phyloP scores from a whole-genome alignment of 768 basidiomycete genomes.

The Tulasnella sp. region DNA sequence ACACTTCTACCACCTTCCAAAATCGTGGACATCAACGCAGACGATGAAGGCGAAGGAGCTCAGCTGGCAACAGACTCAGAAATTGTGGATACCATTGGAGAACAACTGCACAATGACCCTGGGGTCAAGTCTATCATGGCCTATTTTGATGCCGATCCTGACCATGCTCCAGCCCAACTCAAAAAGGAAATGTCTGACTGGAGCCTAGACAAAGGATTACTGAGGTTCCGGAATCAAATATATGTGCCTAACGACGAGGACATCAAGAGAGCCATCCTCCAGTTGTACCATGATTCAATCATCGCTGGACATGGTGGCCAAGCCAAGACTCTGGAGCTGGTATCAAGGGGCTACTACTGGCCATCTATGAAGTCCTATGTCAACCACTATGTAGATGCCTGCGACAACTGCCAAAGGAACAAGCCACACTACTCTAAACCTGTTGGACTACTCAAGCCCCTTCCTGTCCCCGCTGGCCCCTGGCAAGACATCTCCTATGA shows the following conservation, averaged over 20 bases:
- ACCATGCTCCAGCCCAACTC: neutral
- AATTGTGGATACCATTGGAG: no score
- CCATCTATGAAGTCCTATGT: conserved; percentile 37
- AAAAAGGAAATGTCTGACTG: neutral
- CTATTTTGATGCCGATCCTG: no score
- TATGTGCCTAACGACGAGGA: conserved; percentile 23
- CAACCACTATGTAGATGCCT: conserved; percentile 39
- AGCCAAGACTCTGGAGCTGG: conserved; percentile 37
- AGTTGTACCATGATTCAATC: conserved; percentile 1
- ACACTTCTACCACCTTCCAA: conserved; percentile 9
- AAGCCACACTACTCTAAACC: conserved; percentile 35
- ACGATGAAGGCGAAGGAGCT: neutral
- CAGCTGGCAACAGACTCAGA: neutral
- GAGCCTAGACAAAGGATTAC: neutral
- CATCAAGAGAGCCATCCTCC: neutral
- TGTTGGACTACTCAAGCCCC: conserved; percentile 38
- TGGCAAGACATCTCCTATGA: conserved; percentile 42
- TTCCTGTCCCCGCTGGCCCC: conserved; percentile 39
- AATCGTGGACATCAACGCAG: neutral
- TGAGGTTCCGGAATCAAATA: neutral
- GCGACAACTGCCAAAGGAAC: conserved; percentile 39
- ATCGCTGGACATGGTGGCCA: conserved; percentile 33
- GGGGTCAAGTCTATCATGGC: no score
- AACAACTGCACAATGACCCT: no score
- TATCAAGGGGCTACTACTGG: conserved; percentile 39